Base-by-base conservation (phyloP, 371 early-diverging fungal species). In the Phascolomyces articulosus region DNA sequence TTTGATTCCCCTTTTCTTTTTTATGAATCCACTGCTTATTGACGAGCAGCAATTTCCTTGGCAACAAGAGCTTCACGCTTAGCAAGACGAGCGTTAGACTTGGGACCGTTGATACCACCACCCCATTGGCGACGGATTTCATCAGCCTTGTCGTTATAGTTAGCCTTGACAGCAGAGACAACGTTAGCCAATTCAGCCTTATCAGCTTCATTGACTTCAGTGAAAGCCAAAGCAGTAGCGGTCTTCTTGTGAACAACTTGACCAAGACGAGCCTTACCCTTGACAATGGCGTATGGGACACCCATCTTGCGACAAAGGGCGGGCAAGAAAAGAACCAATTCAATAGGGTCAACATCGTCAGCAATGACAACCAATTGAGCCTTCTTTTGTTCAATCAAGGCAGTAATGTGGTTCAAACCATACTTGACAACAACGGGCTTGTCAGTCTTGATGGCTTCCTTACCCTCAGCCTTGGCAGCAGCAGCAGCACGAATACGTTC, bases 241-340 rank as follows among this genome's bases (percentile, higher is more conserved):
- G 94, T 96, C 96, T 99, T 99, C 89, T 97, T 92, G 93, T 99
- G 96, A 68, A 99, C 98, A 57, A 99, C 90, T 58, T 93, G 91
- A 75, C 99, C 99, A 72, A 99, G 93, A 76, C 95, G 91, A 76
- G 94, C 88, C 91, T 99, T 98, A 76, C 93, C 89, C 92, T 98
- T 97, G 80, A 99, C 97, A 77, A 99, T 97, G 86, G 90, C 91
- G 92, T 99, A 99, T 57, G 99, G 98, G 85, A 99, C 91, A 72
- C 97, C 97, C 98, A 99, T 98, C 95, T 99, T 99, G 84, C 97
- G 96, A 92, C 99, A 99, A 55, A 99, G 94, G 67, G 99, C 98
- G 63, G 99, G 99, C 75, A 99, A 89, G 95, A 96, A 99, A 72
- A 99, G 77, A 68, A 99, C 99, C 68, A 99, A 75, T 83, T 99